Evolutionary conservation across 1,139 yeast genomes (phyloP).

Genomic region (Fermentozyma sake): DNA sequence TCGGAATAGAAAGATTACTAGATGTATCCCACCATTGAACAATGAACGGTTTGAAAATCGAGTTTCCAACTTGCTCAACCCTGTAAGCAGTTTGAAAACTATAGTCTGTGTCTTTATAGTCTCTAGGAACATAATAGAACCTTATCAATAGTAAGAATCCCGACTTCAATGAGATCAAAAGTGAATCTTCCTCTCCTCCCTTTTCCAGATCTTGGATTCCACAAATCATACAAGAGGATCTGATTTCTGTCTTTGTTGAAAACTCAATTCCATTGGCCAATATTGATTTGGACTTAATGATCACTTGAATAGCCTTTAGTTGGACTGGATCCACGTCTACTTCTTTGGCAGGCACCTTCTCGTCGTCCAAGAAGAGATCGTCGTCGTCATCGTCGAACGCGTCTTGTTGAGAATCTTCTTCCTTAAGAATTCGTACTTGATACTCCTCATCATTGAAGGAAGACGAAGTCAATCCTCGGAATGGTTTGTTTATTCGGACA

Average conservation of each 20-base stretch:
- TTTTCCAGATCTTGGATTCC: conserved; percentile 14
- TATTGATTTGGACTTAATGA: conserved; percentile 35
- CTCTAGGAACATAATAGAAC: conserved; percentile 30
- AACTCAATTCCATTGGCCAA: conserved; percentile 29
- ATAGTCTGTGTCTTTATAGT: conserved; percentile 24
- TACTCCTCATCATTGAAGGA: conserved; percentile 38
- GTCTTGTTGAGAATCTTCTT: conserved; percentile 39
- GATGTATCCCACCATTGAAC: conserved; percentile 50
- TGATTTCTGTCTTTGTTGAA: conserved; percentile 30
- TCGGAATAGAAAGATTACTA: conserved; percentile 15
- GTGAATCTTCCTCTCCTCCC: conserved; percentile 32
- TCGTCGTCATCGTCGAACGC: conserved; percentile 36
- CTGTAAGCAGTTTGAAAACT: conserved; percentile 8
- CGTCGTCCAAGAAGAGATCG: conserved; percentile 12
- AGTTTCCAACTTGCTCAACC: conserved; percentile 7
- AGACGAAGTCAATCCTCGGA: conserved; percentile 28
- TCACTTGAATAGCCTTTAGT: conserved; percentile 14
- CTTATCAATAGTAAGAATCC: conserved; percentile 38
- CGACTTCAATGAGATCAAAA: conserved; percentile 38
- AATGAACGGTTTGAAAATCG: conserved; percentile 38
- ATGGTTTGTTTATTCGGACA: conserved; percentile 30
- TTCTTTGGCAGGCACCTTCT: conserved; percentile 2
- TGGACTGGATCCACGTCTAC: background rate
- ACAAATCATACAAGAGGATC: conserved; percentile 32
- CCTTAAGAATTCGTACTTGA: conserved; percentile 32